Conservation (phyloP, 192 early-diverging fungal genomes). For the Chytriomyces sp. region DNA sequence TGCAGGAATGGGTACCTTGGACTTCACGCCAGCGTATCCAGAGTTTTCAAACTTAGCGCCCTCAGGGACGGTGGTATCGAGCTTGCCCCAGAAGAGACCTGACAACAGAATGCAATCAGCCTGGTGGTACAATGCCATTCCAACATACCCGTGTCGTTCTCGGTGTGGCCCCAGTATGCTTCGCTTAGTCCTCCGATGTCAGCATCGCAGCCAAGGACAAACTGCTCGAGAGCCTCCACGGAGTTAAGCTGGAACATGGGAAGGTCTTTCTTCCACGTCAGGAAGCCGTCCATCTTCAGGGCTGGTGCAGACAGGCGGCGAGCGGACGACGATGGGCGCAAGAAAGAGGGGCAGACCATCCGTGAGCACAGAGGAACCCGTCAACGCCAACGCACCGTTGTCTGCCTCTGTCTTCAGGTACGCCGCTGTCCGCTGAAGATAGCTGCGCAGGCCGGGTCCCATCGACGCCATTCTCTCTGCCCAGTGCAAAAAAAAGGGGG, state of each 20-base stretch:
- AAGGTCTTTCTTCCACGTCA: conserved; percentile 68
- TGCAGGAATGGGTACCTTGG: conserved; percentile 54
- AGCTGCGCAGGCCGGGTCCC: background rate
- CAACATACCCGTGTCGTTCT: conserved; percentile 55
- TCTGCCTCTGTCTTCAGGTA: conserved; percentile 4
- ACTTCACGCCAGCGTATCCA: conserved; percentile 91
- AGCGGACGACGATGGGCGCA: no score
- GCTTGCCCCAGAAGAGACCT: conserved; percentile 78
- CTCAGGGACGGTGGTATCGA: conserved; percentile 78
- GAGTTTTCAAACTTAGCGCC: conserved; percentile 71
- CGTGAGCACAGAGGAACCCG: background rate
- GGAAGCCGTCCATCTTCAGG: conserved; percentile 17
- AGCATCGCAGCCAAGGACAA: conserved; percentile 85
- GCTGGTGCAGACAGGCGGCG: no score
- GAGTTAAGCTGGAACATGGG: conserved; percentile 68
- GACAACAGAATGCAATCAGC: conserved; percentile 1
- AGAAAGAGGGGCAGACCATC: background rate
- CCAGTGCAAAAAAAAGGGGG: no score
- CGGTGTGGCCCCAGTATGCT: conserved; percentile 74
- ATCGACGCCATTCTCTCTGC: background rate
- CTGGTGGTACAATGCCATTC: background rate
- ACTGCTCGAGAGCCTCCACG: conserved; percentile 68
- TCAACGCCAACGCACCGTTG: conserved; percentile 1
- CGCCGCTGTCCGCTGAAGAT: background rate
- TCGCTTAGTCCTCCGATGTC: conserved; percentile 88